Evolutionary conservation across 225 moss, liverwort and hornwort species (phyloP).

Genomic region (Takakia lepidozioides): DNA sequence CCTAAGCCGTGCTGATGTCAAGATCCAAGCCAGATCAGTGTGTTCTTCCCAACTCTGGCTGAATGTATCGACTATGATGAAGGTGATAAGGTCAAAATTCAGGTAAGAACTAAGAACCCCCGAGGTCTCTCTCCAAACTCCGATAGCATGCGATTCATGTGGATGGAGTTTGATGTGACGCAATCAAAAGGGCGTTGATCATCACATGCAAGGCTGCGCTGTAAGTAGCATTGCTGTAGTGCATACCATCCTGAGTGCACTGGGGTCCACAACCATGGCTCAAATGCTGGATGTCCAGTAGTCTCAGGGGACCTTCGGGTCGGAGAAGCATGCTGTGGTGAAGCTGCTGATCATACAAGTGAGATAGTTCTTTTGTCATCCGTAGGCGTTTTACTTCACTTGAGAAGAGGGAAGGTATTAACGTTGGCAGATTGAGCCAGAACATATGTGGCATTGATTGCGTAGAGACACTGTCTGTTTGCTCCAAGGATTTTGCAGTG

Average conservation of each 20-base stretch:
- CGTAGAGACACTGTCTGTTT: neutral
- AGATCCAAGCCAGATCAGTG: no score
- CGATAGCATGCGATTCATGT: constrained; percentile 13
- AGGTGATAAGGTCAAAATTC: no score
- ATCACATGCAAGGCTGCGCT: constrained; percentile 78
- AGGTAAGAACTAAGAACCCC: no score
- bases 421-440: constrained; percentile 72
- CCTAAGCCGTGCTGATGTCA: no score
- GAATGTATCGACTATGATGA: no score
- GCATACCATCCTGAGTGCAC: constrained; percentile 83
- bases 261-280: constrained; percentile 51
- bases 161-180: constrained; percentile 61
- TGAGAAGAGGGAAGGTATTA: constrained; percentile 51
- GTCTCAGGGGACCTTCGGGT: constrained; percentile 36
- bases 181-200: constrained; percentile 82
- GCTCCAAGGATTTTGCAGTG: constrained; percentile 5
- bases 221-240: constrained; percentile 71
- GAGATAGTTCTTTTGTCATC: constrained; percentile 37
- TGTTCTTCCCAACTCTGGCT: no score
- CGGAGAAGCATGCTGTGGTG: constrained; percentile 27
- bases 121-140: no score
- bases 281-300: constrained; percentile 58
- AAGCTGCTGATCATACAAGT: constrained; percentile 43
- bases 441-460: constrained; percentile 62
- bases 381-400: constrained; percentile 50